phyloP scores from a whole-genome alignment of 2,329 filamentous ascomycete species.

The Aspergillus sp. region DNA sequence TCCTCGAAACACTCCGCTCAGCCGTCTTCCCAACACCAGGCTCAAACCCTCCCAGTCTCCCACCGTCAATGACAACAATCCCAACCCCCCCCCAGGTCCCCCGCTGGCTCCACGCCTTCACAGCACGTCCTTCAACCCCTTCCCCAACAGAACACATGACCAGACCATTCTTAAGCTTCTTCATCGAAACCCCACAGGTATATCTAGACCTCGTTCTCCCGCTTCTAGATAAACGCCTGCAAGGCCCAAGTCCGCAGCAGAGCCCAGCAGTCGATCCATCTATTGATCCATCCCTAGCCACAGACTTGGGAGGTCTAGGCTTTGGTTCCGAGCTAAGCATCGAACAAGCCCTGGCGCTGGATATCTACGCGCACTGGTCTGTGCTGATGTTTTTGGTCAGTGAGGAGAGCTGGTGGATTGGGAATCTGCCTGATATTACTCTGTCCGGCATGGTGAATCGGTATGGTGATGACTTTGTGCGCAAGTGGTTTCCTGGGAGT shows the following conservation, averaged over 20 bases:
- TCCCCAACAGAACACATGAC: not conserved
- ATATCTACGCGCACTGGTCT: constrained; percentile 6
- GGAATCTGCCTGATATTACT: not conserved
- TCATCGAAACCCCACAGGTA: not conserved
- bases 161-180: not conserved
- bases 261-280: not conserved
- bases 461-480: constrained; percentile 1
- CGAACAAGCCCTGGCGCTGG: not conserved
- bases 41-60: not conserved
- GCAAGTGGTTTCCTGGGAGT: not conserved
- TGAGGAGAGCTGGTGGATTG: constrained; percentile 4
- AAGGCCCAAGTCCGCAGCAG: not conserved
- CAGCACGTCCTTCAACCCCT: not conserved
- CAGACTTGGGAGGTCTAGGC: no score
- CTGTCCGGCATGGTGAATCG: not conserved
- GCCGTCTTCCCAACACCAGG: not conserved
- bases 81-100: not conserved
- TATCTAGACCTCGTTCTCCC: not conserved
- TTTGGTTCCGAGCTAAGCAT: not conserved
- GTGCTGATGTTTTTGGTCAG: not conserved
- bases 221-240: not conserved
- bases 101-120: not conserved
- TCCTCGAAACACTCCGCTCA: not conserved
- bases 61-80: not conserved
- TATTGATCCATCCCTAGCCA: no score